phyloP scores from a whole-genome alignment of 306 rosid species.

The Glycine tomentella region DNA sequence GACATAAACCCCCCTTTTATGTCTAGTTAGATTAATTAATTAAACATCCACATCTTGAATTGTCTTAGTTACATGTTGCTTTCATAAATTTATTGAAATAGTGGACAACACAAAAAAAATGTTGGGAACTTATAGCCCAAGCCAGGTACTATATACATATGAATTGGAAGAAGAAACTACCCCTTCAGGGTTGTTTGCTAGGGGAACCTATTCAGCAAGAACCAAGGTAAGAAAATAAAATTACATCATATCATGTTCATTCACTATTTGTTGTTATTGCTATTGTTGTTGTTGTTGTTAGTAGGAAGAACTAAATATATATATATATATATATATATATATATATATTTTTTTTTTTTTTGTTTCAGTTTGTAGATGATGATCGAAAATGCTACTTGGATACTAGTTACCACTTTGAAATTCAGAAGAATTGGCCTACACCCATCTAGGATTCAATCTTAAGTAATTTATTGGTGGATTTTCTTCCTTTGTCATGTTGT shows the following conservation, averaged over 20 bases:
- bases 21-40: slow-evolving; percentile 24
- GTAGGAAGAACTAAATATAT: not conserved
- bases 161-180: slow-evolving; percentile 83
- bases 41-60: not conserved
- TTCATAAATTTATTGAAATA: slow-evolving; percentile 48
- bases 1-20: slow-evolving; percentile 8
- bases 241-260: too few species aligned
- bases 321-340: too few species aligned
- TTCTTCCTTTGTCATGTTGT: slow-evolving; percentile 48
- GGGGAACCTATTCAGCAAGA: slow-evolving; percentile 84
- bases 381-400: slow-evolving; percentile 92
- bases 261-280: too few species aligned
- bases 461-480: slow-evolving; percentile 39
- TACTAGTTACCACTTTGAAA: slow-evolving; percentile 76
- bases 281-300: too few species aligned
- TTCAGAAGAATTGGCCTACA: slow-evolving; percentile 82
- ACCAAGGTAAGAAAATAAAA: slow-evolving; percentile 64
- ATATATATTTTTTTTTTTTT: not conserved
- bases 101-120: slow-evolving; percentile 80
- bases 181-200: slow-evolving; percentile 81
- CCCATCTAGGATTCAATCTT: slow-evolving; percentile 46
- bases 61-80: slow-evolving; percentile 33
- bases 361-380: slow-evolving; percentile 83
- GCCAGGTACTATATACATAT: slow-evolving; percentile 68
- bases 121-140: slow-evolving; percentile 93